Evolutionary conservation across 106 monocot genomes (phyloP).

Genomic region (Phalaenopsis equestris): DNA sequence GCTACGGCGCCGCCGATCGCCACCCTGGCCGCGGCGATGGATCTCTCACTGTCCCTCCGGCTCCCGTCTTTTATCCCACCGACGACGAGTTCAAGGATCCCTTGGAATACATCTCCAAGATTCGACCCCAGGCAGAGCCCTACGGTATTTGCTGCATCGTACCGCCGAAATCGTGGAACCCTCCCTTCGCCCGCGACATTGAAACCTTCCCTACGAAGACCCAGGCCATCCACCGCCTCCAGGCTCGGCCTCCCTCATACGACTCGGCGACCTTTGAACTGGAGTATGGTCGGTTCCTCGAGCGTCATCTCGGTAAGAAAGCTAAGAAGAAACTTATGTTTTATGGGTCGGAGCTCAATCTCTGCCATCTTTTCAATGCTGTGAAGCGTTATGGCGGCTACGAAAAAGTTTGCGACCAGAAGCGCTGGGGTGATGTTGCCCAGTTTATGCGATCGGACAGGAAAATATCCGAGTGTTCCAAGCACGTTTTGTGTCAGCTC

Average conservation of each 20-base stretch:
- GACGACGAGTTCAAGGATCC: constrained; percentile 63
- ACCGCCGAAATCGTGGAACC: constrained; percentile 60
- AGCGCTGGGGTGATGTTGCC: constrained; percentile 59
- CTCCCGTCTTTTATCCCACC: constrained; percentile 51
- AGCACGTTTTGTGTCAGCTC: constrained; percentile 65
- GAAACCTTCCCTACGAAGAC: constrained; percentile 52
- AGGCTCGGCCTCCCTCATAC: constrained; percentile 52
- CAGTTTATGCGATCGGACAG: constrained; percentile 21
- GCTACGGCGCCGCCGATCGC: background rate
- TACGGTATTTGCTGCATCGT: constrained; percentile 79
- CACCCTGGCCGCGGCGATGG: background rate
- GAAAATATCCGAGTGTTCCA: constrained; percentile 52
- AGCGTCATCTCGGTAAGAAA: constrained; percentile 24
- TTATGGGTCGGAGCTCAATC: constrained; percentile 49
- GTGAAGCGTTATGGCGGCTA: constrained; percentile 70
- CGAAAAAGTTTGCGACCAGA: constrained; percentile 38
- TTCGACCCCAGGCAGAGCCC: constrained; percentile 59
- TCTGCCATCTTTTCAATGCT: constrained; percentile 55
- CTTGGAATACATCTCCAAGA: constrained; percentile 42
- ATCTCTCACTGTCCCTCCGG: constrained; percentile 20
- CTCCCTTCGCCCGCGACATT: constrained; percentile 45
- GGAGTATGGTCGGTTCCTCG: constrained; percentile 51
- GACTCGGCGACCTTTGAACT: constrained; percentile 59
- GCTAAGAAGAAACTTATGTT: constrained; percentile 25
- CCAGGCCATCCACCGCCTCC: constrained; percentile 63